Percentiles rank a stretch among this genome's conserved stretches.
phyloP scores from a whole-genome alignment of 106 monocot species.

The Gastrodia elata region DNA sequence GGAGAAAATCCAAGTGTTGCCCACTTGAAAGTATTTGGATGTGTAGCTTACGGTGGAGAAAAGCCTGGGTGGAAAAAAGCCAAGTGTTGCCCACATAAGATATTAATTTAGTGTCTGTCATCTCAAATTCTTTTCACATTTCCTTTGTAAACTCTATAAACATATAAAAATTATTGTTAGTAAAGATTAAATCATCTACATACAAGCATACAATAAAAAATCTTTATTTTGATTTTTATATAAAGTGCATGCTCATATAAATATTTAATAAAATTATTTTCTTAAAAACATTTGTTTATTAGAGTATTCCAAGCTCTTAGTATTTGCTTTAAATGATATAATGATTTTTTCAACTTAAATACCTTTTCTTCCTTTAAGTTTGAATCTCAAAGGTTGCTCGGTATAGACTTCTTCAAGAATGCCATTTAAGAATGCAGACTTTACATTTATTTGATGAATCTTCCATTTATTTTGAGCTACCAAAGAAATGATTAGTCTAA shows the following conservation, averaged over 20 bases:
- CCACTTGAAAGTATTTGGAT: too few species aligned
- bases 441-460: background rate
- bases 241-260: background rate
- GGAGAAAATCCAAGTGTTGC: too few species aligned
- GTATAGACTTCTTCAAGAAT: background rate
- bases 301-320: background rate
- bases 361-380: background rate
- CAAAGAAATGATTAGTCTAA: background rate
- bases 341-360: background rate
- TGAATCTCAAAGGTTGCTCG: background rate
- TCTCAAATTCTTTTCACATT: background rate
- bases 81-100: too few species aligned
- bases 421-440: background rate
- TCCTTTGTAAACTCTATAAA: background rate
- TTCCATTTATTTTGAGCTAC: background rate
- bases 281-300: background rate
- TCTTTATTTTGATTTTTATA: background rate
- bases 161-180: background rate
- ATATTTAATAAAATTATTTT: background rate
- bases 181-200: background rate
- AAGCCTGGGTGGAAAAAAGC: too few species aligned
- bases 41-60: too few species aligned
- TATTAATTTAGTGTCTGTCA: background rate
- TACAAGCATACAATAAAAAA: background rate
- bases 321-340: background rate